Evolutionary conservation across 306 rosid species (phyloP).

Genomic region (Oxytropis ochrocephala): DNA sequence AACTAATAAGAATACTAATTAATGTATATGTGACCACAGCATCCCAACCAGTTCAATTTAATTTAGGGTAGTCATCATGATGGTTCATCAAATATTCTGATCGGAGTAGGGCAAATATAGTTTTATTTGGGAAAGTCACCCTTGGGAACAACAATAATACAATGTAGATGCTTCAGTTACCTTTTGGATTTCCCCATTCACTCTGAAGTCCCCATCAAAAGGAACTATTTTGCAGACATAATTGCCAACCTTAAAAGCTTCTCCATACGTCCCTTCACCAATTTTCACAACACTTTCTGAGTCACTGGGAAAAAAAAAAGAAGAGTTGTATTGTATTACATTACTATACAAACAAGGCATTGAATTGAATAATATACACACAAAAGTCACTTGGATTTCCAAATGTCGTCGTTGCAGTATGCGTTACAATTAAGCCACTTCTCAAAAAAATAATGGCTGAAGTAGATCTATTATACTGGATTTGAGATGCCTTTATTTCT

Average conservation of each 20-base stretch:
- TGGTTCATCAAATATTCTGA: slow-evolving; percentile 6
- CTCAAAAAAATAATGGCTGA: background rate
- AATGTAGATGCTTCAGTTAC: slow-evolving; percentile 30
- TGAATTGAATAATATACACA: background rate
- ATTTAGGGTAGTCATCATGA: background rate
- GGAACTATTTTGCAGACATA: slow-evolving; percentile 92
- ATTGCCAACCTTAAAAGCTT: slow-evolving; percentile 78
- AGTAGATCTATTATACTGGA: background rate
- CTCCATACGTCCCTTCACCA: slow-evolving; percentile 96
- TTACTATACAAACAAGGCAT: slow-evolving; percentile 20
- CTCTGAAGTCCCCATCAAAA: slow-evolving; percentile 70
- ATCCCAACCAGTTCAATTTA: background rate
- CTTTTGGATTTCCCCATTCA: slow-evolving; percentile 91
- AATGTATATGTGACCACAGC: background rate
- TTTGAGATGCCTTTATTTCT: background rate
- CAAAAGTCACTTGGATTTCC: background rate
- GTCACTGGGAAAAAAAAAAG: slow-evolving; percentile 45
- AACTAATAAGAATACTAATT: slow-evolving; percentile 10
- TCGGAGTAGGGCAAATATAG: background rate
- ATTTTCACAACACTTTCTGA: slow-evolving; percentile 53
- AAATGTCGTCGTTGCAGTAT: background rate
- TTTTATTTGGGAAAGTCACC: slow-evolving; percentile 8
- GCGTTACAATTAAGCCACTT: background rate
- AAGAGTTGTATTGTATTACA: background rate
- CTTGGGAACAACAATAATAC: background rate